phyloP scores from a whole-genome alignment of 2,329 filamentous ascomycete genomes.

The Xylaria sp. region DNA sequence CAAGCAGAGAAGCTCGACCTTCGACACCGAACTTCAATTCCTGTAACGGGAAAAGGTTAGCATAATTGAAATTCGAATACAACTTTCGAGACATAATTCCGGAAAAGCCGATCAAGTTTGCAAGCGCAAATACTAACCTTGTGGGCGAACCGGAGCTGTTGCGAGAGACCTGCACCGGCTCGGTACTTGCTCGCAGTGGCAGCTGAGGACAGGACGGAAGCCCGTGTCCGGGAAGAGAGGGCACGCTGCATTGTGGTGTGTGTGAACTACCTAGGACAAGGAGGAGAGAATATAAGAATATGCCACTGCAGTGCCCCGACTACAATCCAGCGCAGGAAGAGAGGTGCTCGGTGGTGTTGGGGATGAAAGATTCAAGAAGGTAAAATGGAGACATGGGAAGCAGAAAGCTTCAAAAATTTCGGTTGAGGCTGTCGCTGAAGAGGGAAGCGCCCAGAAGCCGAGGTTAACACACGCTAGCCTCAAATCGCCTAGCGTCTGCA shows the following conservation, averaged over 20 bases:
- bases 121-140: constrained; percentile 65
- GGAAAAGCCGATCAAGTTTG: background rate
- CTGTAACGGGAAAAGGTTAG: constrained; percentile 52
- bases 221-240: constrained; percentile 78
- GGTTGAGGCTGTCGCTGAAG: constrained; percentile 28
- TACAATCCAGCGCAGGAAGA: constrained; percentile 33
- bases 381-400: constrained; percentile 29
- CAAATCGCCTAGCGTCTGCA: constrained; percentile 33
- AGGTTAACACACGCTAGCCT: constrained; percentile 37
- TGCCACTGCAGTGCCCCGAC: constrained; percentile 29
- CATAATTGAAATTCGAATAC: constrained; percentile 20
- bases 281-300: constrained; percentile 35
- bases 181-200: constrained; percentile 62
- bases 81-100: background rate
- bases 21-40: constrained; percentile 99
- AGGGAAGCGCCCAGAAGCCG: constrained; percentile 32
- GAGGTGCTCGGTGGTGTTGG: constrained; percentile 17
- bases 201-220: constrained; percentile 76
- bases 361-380: constrained; percentile 21
- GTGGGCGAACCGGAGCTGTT: constrained; percentile 95
- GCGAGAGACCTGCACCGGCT: constrained; percentile 67
- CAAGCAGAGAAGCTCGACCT: constrained; percentile 82
- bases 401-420: constrained; percentile 41
- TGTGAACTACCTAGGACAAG: constrained; percentile 28
- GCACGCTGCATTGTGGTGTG: constrained; percentile 86